Evolutionary conservation across 306 rosid genomes (phyloP), one percentile per base, ranked within the genome.

Genomic region (Notholithocarpus densiflorus): DNA sequence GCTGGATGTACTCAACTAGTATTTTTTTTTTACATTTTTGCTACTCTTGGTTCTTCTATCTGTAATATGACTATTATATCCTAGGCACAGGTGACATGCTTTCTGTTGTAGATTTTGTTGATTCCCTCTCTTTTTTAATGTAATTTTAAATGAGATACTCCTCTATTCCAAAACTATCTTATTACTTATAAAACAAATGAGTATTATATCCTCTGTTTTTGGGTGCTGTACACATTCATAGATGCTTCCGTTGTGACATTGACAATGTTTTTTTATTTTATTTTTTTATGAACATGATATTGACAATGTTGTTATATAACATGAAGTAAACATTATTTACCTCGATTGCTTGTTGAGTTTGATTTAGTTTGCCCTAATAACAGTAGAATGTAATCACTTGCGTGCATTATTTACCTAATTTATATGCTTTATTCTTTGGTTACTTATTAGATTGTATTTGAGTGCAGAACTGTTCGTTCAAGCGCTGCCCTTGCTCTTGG

Each of bases 401-500:
- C 13, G 3, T 17, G 15, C 26, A 34, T 66, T 66, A 66, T 66
- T 12, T 66, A 19, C 17, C 48, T 3, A 57, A 56, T 80, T 75
- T 79, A 66, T 40, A 37, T 86, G 45, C 61, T 76, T 57, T 75
- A 15, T 83, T 40, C 34, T 64, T 19, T 60, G 43, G 70, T 27
- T 73, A 61, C 86, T 82, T 53, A 75, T 74, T 72, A 51, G 23
- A 23, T 64, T 32, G 51, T 68, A 17, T 83, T 71, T 79, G 82
- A 79, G 54, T 83, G 90, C 91, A 93, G 98, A 90, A 88, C 91
- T 84, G 92, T 95, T 54, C 98, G 97, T 78, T 89, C 96, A 32
- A 87, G 98, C 86, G 97, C 99, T 81, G 99, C 99, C 51, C 82
- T 86, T 68, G 97, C 99, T 3, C 98, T 95, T n/a, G 99, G 99